Conservation (phyloP, 2,329 filamentous ascomycete species). For the Cladosporium sp. region DNA sequence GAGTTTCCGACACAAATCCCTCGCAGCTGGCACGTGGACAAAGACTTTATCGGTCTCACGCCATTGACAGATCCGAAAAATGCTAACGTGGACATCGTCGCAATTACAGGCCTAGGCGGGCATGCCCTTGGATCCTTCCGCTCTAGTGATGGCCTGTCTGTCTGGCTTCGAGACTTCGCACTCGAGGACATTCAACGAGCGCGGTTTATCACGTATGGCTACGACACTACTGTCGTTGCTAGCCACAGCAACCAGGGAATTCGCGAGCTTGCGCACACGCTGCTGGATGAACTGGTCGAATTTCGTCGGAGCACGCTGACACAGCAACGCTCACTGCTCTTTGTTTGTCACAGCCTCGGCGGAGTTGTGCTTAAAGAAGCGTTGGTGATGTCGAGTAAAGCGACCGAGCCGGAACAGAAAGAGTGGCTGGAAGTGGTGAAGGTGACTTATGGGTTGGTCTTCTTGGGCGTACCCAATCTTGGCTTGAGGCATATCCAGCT, state of each 20-base stretch:
- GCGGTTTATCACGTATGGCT: conserved; percentile 14
- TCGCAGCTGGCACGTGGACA: background rate
- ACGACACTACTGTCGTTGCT: background rate
- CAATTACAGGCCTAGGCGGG: conserved; percentile 19
- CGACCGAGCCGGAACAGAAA: background rate
- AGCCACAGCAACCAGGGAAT: conserved; percentile 7
- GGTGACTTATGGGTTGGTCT: conserved; percentile 9
- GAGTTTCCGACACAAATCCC: background rate
- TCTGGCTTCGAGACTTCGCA: conserved; percentile 15
- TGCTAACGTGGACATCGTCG: conserved; percentile 19
- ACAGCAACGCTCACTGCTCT: conserved; percentile 5
- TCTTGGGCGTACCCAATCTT: conserved; percentile 12
- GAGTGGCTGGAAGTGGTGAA: background rate
- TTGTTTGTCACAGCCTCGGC: conserved; percentile 4
- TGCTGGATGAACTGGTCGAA: background rate
- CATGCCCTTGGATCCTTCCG: conserved; percentile 20
- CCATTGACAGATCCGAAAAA: conserved; percentile 15
- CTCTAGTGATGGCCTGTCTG: background rate
- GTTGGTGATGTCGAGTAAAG: conserved; percentile 1
- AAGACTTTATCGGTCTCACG: conserved; percentile 9
- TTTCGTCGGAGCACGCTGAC: conserved; percentile 12
- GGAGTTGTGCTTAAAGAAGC: conserved; percentile 10
- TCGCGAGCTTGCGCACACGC: conserved; percentile 1
- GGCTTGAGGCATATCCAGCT: conserved; percentile 9
- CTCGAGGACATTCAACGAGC: conserved; percentile 6